Percentiles rank a stretch among this genome's conserved stretches.
phyloP scores from a whole-genome alignment of 164 flowering plant species.

The Sedum album region DNA sequence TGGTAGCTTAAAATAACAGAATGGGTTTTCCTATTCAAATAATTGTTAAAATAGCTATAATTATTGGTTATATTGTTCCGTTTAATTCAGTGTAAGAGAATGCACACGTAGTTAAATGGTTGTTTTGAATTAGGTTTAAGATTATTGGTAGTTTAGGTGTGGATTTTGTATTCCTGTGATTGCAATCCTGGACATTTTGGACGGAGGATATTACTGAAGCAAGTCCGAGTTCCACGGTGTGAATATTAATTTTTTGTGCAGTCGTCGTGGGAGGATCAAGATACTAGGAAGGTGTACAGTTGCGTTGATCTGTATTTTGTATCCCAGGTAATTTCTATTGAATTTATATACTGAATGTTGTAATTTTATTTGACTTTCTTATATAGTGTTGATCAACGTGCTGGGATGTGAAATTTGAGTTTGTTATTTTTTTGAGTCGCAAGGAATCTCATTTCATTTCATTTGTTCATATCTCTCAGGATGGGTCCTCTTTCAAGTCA shows the following conservation, averaged over 20 bases:
- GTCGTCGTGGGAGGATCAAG: conserved; percentile 87
- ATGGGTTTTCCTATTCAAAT: neutral
- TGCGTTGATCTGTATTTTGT: conserved; percentile 93
- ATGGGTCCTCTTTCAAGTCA: conserved; percentile 59
- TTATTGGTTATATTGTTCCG: too few species aligned
- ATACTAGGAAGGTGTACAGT: conserved; percentile 50
- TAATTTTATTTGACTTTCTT: neutral
- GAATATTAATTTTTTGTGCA: conserved; percentile 17
- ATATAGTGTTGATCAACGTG: neutral
- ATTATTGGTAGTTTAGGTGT: neutral
- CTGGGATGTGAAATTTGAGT: neutral
- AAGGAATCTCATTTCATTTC: neutral
- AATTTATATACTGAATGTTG: neutral
- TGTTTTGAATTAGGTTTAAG: neutral
- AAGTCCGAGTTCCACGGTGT: neutral
- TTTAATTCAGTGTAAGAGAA: too few species aligned
- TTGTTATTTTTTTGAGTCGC: neutral
- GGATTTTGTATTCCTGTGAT: too few species aligned
- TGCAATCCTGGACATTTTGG: too few species aligned
- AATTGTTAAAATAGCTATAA: too few species aligned
- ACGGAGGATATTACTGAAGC: too few species aligned
- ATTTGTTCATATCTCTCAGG: conserved; percentile 22
- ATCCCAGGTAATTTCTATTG: conserved; percentile 52
- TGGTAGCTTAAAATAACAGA: too few species aligned
- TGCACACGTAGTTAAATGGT: neutral